Conservation (phyloP, 305 asterid species). For the Lippia alba region DNA sequence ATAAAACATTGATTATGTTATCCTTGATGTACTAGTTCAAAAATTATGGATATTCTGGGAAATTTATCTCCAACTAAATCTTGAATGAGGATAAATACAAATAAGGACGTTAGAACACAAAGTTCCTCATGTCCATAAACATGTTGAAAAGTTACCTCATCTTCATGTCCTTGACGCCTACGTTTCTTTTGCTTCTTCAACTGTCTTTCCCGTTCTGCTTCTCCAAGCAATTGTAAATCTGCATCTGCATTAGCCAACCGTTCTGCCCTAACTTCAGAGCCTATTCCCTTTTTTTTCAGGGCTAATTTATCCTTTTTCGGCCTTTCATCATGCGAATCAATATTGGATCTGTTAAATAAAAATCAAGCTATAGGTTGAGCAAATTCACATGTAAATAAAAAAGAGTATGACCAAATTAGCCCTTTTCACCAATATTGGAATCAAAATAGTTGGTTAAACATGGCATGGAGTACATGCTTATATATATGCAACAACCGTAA, state of each 20-base stretch:
- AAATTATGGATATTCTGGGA: conserved; percentile 1
- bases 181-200: conserved; percentile 86
- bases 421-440: conserved; percentile 7
- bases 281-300: conserved; percentile 86
- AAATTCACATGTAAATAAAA: conserved; percentile 4
- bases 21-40: conserved; percentile 12
- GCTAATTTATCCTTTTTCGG: conserved; percentile 77
- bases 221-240: conserved; percentile 87
- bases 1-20: conserved; percentile 18
- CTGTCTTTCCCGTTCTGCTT: conserved; percentile 84
- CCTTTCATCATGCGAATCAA: conserved; percentile 55
- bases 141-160: conserved; percentile 54
- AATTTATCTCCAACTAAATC: neutral
- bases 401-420: conserved; percentile 6
- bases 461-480: neutral
- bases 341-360: conserved; percentile 54
- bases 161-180: conserved; percentile 95
- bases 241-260: conserved; percentile 81
- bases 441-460: conserved; percentile 1
- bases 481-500: neutral
- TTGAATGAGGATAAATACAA: neutral
- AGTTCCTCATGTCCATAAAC: neutral
- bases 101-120: neutral
- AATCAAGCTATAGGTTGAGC: conserved; percentile 19
- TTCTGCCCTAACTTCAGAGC: conserved; percentile 91